Evolutionary conservation across 768 basidiomycete species (phyloP).

Genomic region (Rhodotorula babjevae): DNA sequence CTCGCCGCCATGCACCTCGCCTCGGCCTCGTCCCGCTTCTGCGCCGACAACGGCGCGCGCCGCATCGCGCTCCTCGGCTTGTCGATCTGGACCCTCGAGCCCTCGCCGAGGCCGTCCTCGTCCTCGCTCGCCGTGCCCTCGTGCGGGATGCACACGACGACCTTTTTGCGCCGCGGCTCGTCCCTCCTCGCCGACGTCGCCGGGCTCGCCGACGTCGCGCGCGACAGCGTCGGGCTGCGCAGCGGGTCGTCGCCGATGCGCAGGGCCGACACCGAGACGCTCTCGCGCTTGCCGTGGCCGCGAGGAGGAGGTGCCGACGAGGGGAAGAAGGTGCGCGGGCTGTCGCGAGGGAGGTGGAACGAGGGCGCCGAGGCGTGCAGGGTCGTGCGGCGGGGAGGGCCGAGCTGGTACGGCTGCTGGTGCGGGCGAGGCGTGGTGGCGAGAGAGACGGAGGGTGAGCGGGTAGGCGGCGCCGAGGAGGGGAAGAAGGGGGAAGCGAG

Average conservation of each 20-base stretch:
- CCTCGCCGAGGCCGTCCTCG: not conserved
- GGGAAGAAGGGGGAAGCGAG: not conserved
- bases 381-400: not conserved
- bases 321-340: not conserved
- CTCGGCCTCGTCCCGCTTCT: not conserved
- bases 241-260: not conserved
- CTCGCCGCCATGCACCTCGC: not conserved
- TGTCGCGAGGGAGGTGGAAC: not conserved
- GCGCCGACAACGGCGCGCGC: not conserved
- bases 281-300: not conserved
- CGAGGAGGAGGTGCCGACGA: not conserved
- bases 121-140: not conserved
- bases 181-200: not conserved
- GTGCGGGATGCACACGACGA: constrained; percentile 17
- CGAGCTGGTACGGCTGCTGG: too few species aligned
- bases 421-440: not conserved
- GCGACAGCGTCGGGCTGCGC: not conserved
- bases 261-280: not conserved
- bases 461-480: not conserved
- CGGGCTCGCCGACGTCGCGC: not conserved
- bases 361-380: constrained; percentile 23
- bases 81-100: not conserved
- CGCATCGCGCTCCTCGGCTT: not conserved
- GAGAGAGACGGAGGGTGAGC: not conserved
- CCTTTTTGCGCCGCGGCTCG: constrained; percentile 22